Evolutionary conservation across 208 protist species (phyloP), one percentile per base, ranked within the genome.

Genomic region (Wallacemonas collosoma): DNA sequence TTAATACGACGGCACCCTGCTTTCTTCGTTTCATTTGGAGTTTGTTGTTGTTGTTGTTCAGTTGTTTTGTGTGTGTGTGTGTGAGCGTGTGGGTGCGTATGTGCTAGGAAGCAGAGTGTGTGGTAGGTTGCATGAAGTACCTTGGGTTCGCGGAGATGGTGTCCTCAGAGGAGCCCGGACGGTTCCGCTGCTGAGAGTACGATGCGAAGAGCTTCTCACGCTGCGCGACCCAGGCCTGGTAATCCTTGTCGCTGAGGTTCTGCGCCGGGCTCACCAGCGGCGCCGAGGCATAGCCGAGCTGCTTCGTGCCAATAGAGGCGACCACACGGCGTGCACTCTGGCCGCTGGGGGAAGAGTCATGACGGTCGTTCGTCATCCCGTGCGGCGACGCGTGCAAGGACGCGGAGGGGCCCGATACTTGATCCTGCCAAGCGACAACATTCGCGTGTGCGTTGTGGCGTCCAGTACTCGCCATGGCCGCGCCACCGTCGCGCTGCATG

Each of bases 181-280:
- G 9, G 7, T 61, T 45, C 47, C 76, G 65, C 41, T 78, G 58
- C 71, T 60, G 40, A 64, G 56, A 54, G 40, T 85, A 85, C 45
- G 70, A 56, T 2, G 64, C 73, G 80, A 95, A 92, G 40, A 93
- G 73, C 12, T 79, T 74, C 66, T 95, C 90, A 40, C 88, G 82
- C 71, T 92, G 67, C 2, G 38, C 53, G 11, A 83, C 63, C 86
- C 83, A 95, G 48, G 56, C 35, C 61, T 88, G 40, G 63, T 89
- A 90, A 26, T 86, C 82, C 8, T 72, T 68, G 2, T 41, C 26
- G 47, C 44, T 77, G 82, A 95, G 68, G 2, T 68, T 8, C 8
- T 68, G 41, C 11, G 80, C 58, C 17, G 90, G 88, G 66, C 78
- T 86, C 40, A 71, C 61, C 57, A 95, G 81, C 15, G 88, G 90